phyloP scores from a whole-genome alignment of 441 rosid species.

The Brassica balearica region DNA sequence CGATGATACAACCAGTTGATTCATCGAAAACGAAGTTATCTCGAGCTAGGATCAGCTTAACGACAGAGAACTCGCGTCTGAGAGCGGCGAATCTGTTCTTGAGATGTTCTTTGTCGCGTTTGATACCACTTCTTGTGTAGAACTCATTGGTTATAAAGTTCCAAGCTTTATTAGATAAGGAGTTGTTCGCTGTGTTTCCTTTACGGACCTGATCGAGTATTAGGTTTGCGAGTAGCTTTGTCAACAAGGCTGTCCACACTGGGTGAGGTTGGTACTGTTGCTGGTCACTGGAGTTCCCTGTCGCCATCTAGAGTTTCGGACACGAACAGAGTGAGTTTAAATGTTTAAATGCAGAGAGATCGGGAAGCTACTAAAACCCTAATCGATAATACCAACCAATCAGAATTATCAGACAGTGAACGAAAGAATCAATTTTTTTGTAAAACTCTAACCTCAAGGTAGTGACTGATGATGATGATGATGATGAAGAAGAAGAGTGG shows the following conservation, averaged over 20 bases:
- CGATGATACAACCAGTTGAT: slow-evolving; percentile 47
- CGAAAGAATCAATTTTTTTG: too few species aligned
- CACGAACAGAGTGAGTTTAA: too few species aligned
- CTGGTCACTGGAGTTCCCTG: too few species aligned
- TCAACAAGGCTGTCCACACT: slow-evolving; percentile 52
- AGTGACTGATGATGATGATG: too few species aligned
- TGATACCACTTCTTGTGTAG: slow-evolving; percentile 49
- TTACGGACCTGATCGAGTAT: slow-evolving; percentile 54
- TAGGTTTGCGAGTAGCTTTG: slow-evolving; percentile 55
- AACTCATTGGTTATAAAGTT: slow-evolving; percentile 52
- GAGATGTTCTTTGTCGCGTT: slow-evolving; percentile 58
- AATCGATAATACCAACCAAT: too few species aligned
- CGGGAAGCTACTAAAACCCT: too few species aligned
- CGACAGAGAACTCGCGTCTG: slow-evolving; percentile 49
- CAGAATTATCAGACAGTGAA: too few species aligned
- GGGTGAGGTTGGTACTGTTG: slow-evolving; percentile 39
- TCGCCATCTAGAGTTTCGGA: too few species aligned
- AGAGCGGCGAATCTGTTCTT: slow-evolving; percentile 50
- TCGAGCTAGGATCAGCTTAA: slow-evolving; percentile 52
- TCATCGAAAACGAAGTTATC: slow-evolving; percentile 52
- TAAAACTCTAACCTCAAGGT: too few species aligned
- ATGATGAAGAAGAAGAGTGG: too few species aligned
- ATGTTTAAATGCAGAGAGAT: too few species aligned
- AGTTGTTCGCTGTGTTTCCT: slow-evolving; percentile 54
- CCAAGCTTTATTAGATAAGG: slow-evolving; percentile 59